Evolutionary conservation across 371 early-diverging fungal genomes (phyloP), one percentile per base, ranked within the genome.

Genomic region (Batrachochytrium dendrobatidis): DNA sequence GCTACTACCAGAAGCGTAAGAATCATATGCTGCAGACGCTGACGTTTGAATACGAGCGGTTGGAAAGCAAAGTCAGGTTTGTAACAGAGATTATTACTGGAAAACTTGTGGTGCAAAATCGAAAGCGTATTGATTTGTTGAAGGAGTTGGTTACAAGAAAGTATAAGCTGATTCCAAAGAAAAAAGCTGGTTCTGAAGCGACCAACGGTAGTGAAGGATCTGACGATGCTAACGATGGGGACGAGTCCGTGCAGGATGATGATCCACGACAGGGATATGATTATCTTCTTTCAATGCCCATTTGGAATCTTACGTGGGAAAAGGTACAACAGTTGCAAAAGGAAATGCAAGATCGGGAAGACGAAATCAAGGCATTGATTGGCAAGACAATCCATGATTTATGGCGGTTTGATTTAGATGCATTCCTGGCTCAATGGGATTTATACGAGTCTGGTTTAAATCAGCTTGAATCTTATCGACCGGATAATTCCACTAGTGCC

Each of bases 41-140:
- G 15, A 76, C 77, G 18, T 79, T 83, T 59, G 92, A 99, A 30
- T 82, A 83, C 63, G 76, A 72, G 26, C 83, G 86, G 25, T 69
- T 96, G 6, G 89, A 93, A 59, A 97, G 98, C 77, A 90, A 88
- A 65, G 93, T 91, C 7, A 81, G 92, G 8, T 99, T 99, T 66
- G 91, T 99, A 29, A 70, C 81, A 33, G 92, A 93, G 73, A 92
- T 99, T 32, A 89, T 97, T 35, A 69, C 86, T 18, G 90, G 87
- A 20, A 83, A 82, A 55, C 74, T 99, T 3, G 68, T 81, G 3
- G 89, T 99, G 39, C 82, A 87, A 55, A 96, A 97, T 65, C 86
- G 93, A 58, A 91, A 90, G 71, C 86, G 84, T 63, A 74, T 69
- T 4, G 90, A 90, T 1, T 74, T 99, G 12, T 61, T 91, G 26